Evolutionary conservation across 192 early-diverging fungal species (phyloP), one percentile per base, ranked within the genome.

Genomic region (Obelidium mucronatum): DNA sequence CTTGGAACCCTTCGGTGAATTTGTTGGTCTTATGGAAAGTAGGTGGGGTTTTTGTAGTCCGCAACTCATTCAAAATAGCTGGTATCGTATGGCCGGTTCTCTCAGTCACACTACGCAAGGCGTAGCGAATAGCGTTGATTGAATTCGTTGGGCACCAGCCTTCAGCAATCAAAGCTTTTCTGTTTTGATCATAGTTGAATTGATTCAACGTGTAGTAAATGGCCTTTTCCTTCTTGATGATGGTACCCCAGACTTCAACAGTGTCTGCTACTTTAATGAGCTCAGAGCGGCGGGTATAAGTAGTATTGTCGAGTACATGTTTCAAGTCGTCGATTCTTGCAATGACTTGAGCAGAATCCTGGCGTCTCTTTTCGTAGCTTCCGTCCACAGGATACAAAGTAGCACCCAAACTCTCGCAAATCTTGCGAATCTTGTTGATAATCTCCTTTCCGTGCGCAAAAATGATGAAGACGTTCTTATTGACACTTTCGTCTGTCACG

Each of bases 401-500:
- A 17, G 95, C 98, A 24, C 98, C 98, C 79, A 98, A 82, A 74
- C 91, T 93, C 79, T 99, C 97, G 60, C 94, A 90, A 51, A 99
- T 97, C 85, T 96, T 98, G 67, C 82, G 87, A 63, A 97, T 96
- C 70, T 98, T 96, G 77, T 86, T 87, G 37, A 97, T 83, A 74
- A 98, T 87, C 78, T 96, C 93, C 63, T 87, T 83, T 61, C 98
- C 98, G 75, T 99, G 98, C 8, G 97, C 96, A 90, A 99, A 99
- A 71, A 99, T 94, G 65, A 96, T 92, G 78, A 99, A 98, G 3
- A 98, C 98, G 77, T 94, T 97, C 88, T 99, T 99, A 73, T 96
- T 90, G 3, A 98, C 91, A 8, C 88, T 76, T 74, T 93, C 91
- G 76, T 98, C 97, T 1, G 91, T 92, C 59, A 86, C 89, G 8